Evolutionary conservation across 2,329 filamentous ascomycete species (phyloP), one percentile per base, ranked within the genome.

Genomic region (Colletotrichum chrysophilum): DNA sequence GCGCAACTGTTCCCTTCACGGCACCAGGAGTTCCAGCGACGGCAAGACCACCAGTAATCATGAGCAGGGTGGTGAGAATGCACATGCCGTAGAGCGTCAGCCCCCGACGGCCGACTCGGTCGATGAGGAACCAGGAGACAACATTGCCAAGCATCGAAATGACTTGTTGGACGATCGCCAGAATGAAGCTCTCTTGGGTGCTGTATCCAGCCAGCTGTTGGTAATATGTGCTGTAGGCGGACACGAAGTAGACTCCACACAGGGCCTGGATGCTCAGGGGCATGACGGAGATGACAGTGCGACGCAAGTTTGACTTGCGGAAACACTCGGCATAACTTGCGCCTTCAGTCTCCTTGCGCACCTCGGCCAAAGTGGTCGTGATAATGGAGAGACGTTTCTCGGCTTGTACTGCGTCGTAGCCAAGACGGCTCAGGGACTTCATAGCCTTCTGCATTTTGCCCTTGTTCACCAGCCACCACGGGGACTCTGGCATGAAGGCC

Each of bases 291-390:
- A 87, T 81, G 61, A 86, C 79, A 2, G 85, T 87, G 13, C 86
- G 82, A 16, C 84, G 83, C 0, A 86, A 78, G 75, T 87, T 86
- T 3, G 81, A 81, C 65, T 79, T 80, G 13, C 82, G 81, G 80
- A 87, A 86, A 76, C 85, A 86, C 70, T 87, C 85, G 8, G 83
- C 60, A 66, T 85, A 86, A 0, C 81, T 84, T 2, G 79, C 83
- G 2, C 84, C 83, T 38, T 83, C 82, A 0, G 83, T 85, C 76
- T 87, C 84, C 66, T 75, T 75, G 55, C 79, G 79, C 14, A 84
- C 77, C 70, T 84, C 78, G 32, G 84, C 80, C 4, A 86, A 80
- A 0, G 84, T 85, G 24, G 77, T 76, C 30, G 80, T 78, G 32
- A 81, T 81, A 5, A 73, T 77, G n/a, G 82, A 78, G 7, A 83